Percentiles rank a stretch among this genome's conserved stretches.
Conservation (phyloP, 1,284 basidiomycete species). For the Lignosus rhinocerotis region DNA sequence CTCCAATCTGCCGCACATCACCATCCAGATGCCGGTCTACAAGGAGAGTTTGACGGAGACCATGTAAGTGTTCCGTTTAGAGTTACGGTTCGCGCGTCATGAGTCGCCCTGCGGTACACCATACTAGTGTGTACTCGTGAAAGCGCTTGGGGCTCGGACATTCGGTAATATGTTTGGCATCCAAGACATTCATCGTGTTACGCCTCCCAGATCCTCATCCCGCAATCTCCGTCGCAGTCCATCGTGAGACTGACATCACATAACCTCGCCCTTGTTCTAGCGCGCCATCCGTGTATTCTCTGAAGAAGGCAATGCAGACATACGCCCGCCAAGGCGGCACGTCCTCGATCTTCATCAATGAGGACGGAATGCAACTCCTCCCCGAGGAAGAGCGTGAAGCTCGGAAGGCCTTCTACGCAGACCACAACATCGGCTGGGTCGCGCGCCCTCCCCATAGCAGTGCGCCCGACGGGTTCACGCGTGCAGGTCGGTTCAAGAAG, state of each 20-base stretch:
- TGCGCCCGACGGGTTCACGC: slow-evolving; percentile 46
- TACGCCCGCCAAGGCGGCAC: slow-evolving; percentile 83
- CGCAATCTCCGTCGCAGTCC: neutral
- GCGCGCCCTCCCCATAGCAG: slow-evolving; percentile 51
- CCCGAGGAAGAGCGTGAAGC: slow-evolving; percentile 37
- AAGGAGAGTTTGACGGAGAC: slow-evolving; percentile 72
- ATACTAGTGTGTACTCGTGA: neutral
- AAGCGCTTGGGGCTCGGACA: neutral
- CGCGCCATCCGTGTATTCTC: slow-evolving; percentile 73
- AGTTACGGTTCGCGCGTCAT: too few species aligned
- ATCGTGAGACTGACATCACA: slow-evolving; percentile 1
- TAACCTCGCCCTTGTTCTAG: slow-evolving; percentile 34
- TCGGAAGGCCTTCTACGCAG: slow-evolving; percentile 50
- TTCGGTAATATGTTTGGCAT: neutral
- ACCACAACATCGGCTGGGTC: slow-evolving; percentile 57
- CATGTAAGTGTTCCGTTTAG: slow-evolving; percentile 48
- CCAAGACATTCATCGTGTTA: too few species aligned
- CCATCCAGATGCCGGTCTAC: slow-evolving; percentile 80
- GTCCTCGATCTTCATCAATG: slow-evolving; percentile 74
- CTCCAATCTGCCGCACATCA: slow-evolving; percentile 65
- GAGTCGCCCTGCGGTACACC: too few species aligned
- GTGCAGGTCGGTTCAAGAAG: slow-evolving; percentile 64
- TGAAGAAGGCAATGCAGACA: slow-evolving; percentile 86
- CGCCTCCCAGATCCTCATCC: too few species aligned
- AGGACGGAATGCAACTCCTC: slow-evolving; percentile 62